These are phyloP conservation scores for Collybia nuda DNA, from an alignment of 768 basidiomycete genomes.

Conservation along the genomic window DNA sequence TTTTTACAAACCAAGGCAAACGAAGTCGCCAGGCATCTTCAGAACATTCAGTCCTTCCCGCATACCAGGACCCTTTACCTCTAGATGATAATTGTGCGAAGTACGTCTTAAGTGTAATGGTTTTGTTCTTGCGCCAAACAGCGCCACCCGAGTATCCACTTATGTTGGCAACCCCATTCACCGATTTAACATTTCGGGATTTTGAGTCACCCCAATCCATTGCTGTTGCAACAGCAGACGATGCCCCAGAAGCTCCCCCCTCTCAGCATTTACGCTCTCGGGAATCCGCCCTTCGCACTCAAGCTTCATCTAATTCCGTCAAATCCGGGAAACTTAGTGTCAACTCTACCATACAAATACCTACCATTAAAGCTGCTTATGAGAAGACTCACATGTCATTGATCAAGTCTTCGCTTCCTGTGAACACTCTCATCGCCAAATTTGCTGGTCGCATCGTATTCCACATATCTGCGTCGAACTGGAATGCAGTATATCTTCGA, in stretches of 20 bases:
- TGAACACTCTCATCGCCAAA: slow-evolving; percentile 65
- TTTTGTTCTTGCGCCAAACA: slow-evolving; percentile 78
- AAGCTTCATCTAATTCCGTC: slow-evolving; percentile 42
- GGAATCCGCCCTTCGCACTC: slow-evolving; percentile 31
- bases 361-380: slow-evolving; percentile 41
- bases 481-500: slow-evolving; percentile 72
- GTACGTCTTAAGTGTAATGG: slow-evolving; percentile 81
- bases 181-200: slow-evolving; percentile 68
- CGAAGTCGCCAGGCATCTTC: slow-evolving; percentile 40
- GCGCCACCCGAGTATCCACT: slow-evolving; percentile 52
- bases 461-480: slow-evolving; percentile 86
- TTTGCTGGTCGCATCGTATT: slow-evolving; percentile 81
- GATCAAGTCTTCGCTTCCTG: slow-evolving; percentile 49
- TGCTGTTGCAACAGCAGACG: slow-evolving; percentile 17
- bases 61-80: slow-evolving; percentile 66
- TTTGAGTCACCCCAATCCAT: slow-evolving; percentile 57
- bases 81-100: slow-evolving; percentile 81
- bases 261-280: slow-evolving; percentile 4
- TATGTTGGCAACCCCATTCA: slow-evolving; percentile 56
- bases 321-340: slow-evolving; percentile 34
- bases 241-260: slow-evolving; percentile 10
- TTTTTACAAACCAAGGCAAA: slow-evolving; percentile 27
- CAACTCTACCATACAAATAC: slow-evolving; percentile 39
- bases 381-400: slow-evolving; percentile 66
- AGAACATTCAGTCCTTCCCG: slow-evolving; percentile 38